Base-by-base conservation (phyloP, 192 early-diverging fungal genomes). In the Coemansia aciculifera region DNA sequence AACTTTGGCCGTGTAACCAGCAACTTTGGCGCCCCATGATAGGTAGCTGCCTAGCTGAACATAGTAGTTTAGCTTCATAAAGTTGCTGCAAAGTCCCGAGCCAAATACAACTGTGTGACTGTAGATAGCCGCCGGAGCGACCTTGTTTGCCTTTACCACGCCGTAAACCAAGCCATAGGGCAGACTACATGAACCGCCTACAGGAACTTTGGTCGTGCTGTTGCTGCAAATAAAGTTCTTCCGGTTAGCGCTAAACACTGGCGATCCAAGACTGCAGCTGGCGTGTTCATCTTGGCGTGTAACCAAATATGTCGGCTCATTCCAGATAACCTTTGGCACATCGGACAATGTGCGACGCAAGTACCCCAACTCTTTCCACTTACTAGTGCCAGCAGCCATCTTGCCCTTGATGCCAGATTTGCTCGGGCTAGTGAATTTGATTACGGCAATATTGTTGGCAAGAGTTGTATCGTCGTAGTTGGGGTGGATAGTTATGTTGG, bases 71-170 rank as follows among this genome's bases (percentile, higher is more conserved):
- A 64, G 69, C 73, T 72, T 62, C 17, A 59, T 57, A 59, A 38
- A 44, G 12, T 51, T 43, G 39, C 69, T 68, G 60, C 78, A 80
- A 3, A 80, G 56, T 0, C 66, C 66, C 23, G 59, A 31, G 39
- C 78, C 78, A 65, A 75, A 75, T 2, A 80, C 78, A 3, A 71
- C 78, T 0, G 78, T 69, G 38, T 80, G 78, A 36, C 78, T 80
- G 63, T 72, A 80, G 12, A 80, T 37, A 12, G 73, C 78, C n/a
- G 68, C 51, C 0, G 78, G 78, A 3, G 59, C 60, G 0, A 64
- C 63, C 2, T 48, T 60, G 19, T 56, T 60, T 8, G 67, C 10
- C 19, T 64, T 40, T 9, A 71, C 32, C 7, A 62, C 44, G n/a
- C 69, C 70, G 31, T 80, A 80, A 8, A 64, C 70, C 37, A 80